Conservation (phyloP, 192 early-diverging fungal species). For the Jimgerdemannia flammicorona region DNA sequence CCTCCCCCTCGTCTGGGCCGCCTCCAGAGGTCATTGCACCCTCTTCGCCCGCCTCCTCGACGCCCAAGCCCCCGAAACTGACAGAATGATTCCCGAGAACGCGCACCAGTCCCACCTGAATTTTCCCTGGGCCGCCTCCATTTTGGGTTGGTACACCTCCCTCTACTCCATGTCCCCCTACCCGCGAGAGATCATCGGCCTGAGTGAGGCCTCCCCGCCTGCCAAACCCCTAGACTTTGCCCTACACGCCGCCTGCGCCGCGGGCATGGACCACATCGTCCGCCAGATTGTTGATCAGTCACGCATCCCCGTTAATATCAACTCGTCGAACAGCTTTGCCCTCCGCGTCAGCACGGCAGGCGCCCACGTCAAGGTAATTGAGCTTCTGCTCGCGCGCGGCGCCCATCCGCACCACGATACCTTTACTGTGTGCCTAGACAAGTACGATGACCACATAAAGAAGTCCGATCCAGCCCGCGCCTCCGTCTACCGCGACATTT, state of each 20-base stretch:
- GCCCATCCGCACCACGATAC: not conserved
- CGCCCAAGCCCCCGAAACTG: not conserved
- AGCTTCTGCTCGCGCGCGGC: not conserved
- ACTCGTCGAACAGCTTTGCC: not conserved
- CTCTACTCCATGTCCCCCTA: not conserved
- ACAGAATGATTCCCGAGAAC: too few species aligned
- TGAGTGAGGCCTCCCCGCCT: not conserved
- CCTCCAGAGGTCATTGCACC: not conserved
- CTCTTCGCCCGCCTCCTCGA: not conserved
- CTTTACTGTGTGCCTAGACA: not conserved
- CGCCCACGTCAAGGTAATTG: not conserved
- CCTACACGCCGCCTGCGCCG: not conserved
- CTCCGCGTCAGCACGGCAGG: not conserved
- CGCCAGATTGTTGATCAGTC: not conserved
- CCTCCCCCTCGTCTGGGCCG: not conserved
- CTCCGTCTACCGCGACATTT: not conserved
- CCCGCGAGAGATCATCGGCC: not conserved
- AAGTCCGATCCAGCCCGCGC: not conserved
- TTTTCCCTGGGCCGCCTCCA: not conserved
- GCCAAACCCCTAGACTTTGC: not conserved
- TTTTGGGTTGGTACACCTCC: not conserved
- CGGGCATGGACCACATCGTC: not conserved
- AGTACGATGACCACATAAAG: not conserved
- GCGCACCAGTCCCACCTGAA: not conserved
- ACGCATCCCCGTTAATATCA: not conserved